A percentile compares a stretch with the other conserved stretches of the same genome.
Conservation (phyloP, 73 alveolate species). For the Breviolum minutum region DNA sequence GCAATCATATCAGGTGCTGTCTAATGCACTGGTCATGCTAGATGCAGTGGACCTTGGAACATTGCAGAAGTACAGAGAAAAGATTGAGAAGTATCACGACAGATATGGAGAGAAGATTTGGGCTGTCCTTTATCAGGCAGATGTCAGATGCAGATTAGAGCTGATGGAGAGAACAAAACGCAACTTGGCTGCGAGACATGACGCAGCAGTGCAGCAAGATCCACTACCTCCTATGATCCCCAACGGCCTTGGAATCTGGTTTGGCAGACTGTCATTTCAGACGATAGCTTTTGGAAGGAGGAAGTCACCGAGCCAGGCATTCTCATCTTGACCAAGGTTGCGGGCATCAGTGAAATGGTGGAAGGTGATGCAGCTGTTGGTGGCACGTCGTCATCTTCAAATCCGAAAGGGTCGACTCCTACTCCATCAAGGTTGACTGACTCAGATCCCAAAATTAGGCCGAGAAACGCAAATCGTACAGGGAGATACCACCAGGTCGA, state of each 20-base stretch:
- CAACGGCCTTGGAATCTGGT: conserved; percentile 14
- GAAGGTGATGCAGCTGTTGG: neutral
- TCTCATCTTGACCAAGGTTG: neutral
- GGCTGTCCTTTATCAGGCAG: no score
- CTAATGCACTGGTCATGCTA: neutral
- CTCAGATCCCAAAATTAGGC: neutral
- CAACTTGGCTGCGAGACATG: neutral
- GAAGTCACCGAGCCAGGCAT: conserved; percentile 11
- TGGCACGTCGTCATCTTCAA: no score
- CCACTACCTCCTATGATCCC: neutral
- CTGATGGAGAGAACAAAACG: neutral
- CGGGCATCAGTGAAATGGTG: neutral
- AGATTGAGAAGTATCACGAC: neutral
- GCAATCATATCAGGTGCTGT: neutral
- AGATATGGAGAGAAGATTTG: neutral
- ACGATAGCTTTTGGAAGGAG: neutral
- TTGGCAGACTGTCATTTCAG: neutral
- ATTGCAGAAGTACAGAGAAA: neutral
- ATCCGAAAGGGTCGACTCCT: neutral
- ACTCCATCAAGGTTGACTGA: neutral
- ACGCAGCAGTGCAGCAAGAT: neutral
- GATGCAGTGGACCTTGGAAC: conserved; percentile 2
- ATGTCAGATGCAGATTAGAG: no score
- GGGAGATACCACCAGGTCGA: neutral
- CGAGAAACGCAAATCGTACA: neutral